Evolutionary conservation across 2,329 filamentous ascomycete genomes (phyloP).

Genomic region (Neofusicoccum sp.): DNA sequence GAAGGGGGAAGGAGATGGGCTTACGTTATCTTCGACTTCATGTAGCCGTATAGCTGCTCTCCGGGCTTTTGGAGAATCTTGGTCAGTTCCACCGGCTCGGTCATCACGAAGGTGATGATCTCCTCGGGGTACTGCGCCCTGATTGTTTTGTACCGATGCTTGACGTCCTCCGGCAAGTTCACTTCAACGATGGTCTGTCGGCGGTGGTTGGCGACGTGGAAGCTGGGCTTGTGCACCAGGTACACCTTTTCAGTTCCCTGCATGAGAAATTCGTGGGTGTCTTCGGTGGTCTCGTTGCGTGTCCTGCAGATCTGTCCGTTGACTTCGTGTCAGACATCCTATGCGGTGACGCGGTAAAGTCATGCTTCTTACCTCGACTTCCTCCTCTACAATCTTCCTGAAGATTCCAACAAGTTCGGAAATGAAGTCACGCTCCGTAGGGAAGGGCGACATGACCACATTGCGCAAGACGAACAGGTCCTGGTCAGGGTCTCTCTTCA

Average conservation of each 20-base stretch:
- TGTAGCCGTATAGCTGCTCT: neutral
- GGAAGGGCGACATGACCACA: slow-evolving; percentile 50
- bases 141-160: slow-evolving; percentile 25
- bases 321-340: neutral
- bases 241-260: slow-evolving; percentile 36
- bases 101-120: slow-evolving; percentile 29
- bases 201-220: slow-evolving; percentile 42
- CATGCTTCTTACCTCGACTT: slow-evolving; percentile 20
- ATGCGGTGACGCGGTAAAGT: neutral
- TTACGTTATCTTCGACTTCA: neutral
- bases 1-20: neutral
- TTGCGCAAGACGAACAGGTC: slow-evolving; percentile 48
- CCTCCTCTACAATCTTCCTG: slow-evolving; percentile 29
- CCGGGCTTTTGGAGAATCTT: slow-evolving; percentile 22
- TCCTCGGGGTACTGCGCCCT: slow-evolving; percentile 28
- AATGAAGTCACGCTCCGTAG: slow-evolving; percentile 42
- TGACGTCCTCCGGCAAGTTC: slow-evolving; percentile 24
- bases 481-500: slow-evolving; percentile 29
- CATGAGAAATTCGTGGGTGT: slow-evolving; percentile 40
- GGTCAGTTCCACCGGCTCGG: slow-evolving; percentile 26
- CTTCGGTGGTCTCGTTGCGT: slow-evolving; percentile 36
- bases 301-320: slow-evolving; percentile 23
- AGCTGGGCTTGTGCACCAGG: slow-evolving; percentile 40
- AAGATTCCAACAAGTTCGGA: slow-evolving; percentile 37
- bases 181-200: slow-evolving; percentile 40